Percentiles rank a stretch among this genome's conserved stretches.
Conservation (phyloP, 208 protist genomes). For the Leishmania mexicana region DNA sequence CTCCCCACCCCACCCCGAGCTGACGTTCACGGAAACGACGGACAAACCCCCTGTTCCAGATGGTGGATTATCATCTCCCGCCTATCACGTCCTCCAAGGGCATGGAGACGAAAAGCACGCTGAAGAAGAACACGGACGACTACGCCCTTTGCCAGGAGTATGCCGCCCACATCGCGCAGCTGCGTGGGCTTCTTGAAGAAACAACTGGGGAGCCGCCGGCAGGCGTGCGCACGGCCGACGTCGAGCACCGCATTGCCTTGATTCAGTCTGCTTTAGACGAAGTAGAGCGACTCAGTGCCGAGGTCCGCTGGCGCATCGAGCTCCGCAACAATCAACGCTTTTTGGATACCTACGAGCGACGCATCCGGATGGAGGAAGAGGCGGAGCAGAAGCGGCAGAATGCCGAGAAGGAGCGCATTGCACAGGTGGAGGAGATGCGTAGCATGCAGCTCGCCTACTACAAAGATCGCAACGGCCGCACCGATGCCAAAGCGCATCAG, state of each 20-base stretch:
- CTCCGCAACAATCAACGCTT: constrained; percentile 35
- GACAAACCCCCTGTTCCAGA: background rate
- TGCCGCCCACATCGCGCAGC: constrained; percentile 52
- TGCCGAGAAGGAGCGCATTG: constrained; percentile 51
- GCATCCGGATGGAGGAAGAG: constrained; percentile 38
- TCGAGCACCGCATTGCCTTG: constrained; percentile 62
- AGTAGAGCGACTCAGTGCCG: constrained; percentile 41
- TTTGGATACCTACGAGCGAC: constrained; percentile 40
- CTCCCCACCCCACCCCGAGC: background rate
- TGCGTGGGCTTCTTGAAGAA: constrained; percentile 59
- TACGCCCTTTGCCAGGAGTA: constrained; percentile 41
- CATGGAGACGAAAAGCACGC: background rate
- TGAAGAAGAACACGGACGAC: constrained; percentile 14
- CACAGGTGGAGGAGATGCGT: constrained; percentile 49
- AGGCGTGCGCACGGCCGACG: constrained; percentile 44
- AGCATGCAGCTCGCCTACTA: constrained; percentile 55
- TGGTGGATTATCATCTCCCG: constrained; percentile 10
- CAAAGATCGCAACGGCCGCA: constrained; percentile 48
- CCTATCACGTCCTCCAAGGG: background rate
- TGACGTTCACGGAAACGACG: background rate
- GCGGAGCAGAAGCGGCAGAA: constrained; percentile 41
- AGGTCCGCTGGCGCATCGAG: constrained; percentile 46
- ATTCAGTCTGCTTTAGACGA: constrained; percentile 64
- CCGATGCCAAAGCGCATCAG: constrained; percentile 42
- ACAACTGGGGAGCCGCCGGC: constrained; percentile 59